Percentiles rank a stretch among this genome's conserved stretches.
These are phyloP conservation scores for Apiospora rasikravindrae DNA, from an alignment of 2,329 filamentous ascomycete genomes.

Conservation along the genomic window DNA sequence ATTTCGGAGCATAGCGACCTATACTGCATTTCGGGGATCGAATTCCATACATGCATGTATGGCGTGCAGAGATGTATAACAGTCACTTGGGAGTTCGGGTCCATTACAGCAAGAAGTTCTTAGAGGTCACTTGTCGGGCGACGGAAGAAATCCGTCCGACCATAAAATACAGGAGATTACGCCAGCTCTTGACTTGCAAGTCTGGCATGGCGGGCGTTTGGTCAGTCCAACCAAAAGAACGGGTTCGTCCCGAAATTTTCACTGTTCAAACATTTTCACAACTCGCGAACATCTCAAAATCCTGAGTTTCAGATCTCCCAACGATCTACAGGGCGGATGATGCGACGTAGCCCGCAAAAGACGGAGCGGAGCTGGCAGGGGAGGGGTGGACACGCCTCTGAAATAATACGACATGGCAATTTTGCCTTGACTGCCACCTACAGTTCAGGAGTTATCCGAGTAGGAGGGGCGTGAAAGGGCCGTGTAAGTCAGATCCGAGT, in stretches of 20 bases:
- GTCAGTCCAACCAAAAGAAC: not conserved
- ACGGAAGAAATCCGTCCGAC: not conserved
- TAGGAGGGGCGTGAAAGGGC: not conserved
- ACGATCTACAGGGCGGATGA: not conserved
- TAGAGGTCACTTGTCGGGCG: not conserved
- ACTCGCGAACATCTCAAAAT: not conserved
- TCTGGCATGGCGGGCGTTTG: not conserved
- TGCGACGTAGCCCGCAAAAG: not conserved
- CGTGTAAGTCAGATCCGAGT: not conserved
- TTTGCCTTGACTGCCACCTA: not conserved
- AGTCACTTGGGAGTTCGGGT: slow-evolving; percentile 6
- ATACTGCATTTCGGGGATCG: not conserved
- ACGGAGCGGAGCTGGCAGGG: not conserved
- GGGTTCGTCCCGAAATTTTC: not conserved
- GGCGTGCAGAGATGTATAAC: not conserved
- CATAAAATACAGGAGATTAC: not conserved
- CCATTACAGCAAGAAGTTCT: not conserved
- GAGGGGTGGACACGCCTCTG: not conserved
- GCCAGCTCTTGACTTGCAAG: not conserved
- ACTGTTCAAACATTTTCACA: not conserved
- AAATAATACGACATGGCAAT: not conserved
- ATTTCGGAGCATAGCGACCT: slow-evolving; percentile 9
- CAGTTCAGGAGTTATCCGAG: not conserved
- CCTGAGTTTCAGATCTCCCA: not conserved
- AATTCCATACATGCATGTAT: not conserved